Evolutionary conservation across 768 basidiomycete genomes (phyloP), one percentile per base, ranked within the genome.

Genomic region (Tephrocybe sp.): DNA sequence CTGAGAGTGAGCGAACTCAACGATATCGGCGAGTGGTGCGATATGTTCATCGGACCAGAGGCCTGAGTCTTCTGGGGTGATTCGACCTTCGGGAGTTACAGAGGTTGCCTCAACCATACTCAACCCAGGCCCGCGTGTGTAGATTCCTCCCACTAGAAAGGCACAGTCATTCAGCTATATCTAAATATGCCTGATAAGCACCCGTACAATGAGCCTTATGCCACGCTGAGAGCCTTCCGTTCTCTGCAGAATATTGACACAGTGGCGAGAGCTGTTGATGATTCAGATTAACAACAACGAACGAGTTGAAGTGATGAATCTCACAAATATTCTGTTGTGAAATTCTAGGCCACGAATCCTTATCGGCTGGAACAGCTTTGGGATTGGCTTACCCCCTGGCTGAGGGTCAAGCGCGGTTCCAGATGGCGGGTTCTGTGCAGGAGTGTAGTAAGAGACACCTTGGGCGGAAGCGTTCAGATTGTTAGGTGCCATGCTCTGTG

Each of bases 1-100:
- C 57, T 86, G 84, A 0, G 82, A 79, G 61, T 88, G 85, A n/a
- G 85, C 85, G 48, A 88, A 88, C 51, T 85, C 79, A 60, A 84
- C 78, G 56, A 90, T 73, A 32, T 76, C 65, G 51, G 74, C 70
- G 36, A 79, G 61, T 1, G 67, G 57, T 14, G 65, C 71, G 55
- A 69, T 74, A 33, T 88, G 87, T 1, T 71, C 69, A 53, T 86
- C 86, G 20, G 72, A 66, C 86, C 86, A 88, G 48, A 88, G 60
- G 4, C 85, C 86, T 8, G 67, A 51, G 51, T 87, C 87, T 53
- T 85, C 73, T 1, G 87, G 84, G 0, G 81, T 78, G 65, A 86
- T 86, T n/a, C 85, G 75, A 3, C 81, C 81, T 59, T 82, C 75
- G 1, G 79, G 75, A 5, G 71, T 58, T 15, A 88, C 79, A 10